Base-by-base conservation (phyloP, 1,284 basidiomycete genomes). In the Ceratobasidium theobromae region DNA sequence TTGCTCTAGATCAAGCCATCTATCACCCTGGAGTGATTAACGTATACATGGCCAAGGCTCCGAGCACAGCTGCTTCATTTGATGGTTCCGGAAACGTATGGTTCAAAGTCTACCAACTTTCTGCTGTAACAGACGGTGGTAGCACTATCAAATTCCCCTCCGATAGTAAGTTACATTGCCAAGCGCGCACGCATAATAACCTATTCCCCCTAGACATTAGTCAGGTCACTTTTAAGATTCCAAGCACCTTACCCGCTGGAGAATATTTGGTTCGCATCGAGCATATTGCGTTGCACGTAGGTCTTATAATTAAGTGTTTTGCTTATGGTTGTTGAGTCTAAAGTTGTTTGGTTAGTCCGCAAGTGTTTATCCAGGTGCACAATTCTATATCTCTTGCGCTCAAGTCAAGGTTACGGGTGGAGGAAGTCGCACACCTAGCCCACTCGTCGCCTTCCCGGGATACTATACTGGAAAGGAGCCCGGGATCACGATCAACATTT, bases 101-200 rank as follows among this genome's bases (percentile, higher is more conserved):
- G 80, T 82, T 81, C 76, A 82, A 82, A 74, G 77, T 81, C 40
- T 79, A 77, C 76, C 76, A 81, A 71, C 64, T 75, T 1, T 78
- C 80, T 8, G 71, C 71, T 4, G 79, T 71, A 65, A 72, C 74
- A 18, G 64, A 76, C 30, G 75, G 74, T 35, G 75, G 74, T 6
- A 73, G 74, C 32, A 71, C 79, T 30, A 72, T 73, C 38, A 53
- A 4, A n/a, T 79, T 80, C 69, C 75, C 76, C 23, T 76, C 78
- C 14, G 69, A 73, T 55, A 77, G 79, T 79, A 48, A 64, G 77
- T 69, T 55, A 25, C n/a, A n/a, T 23, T 57, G 5, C 4, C n/a
- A n/a, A n/a, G n/a, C 21, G 4, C 5, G 5, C 21, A 25, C 25
- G 9, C n/a, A 4, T 30, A 9, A 16, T 18, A 9, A 32, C n/a